These are phyloP conservation scores for Prunus yedoensis DNA, from an alignment of 331 rosid genomes.

Conservation along the genomic window DNA sequence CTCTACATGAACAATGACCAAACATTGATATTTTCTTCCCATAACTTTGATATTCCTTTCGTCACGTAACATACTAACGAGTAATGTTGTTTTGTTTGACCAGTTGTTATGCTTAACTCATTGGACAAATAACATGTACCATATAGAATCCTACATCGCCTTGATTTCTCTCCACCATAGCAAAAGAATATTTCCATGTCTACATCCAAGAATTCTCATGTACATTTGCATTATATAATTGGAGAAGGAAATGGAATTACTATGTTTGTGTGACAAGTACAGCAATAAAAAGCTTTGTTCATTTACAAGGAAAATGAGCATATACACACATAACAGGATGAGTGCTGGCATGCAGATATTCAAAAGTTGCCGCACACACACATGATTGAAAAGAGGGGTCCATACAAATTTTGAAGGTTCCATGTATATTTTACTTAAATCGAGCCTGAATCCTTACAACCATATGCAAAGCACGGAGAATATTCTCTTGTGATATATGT, in stretches of 20 bases:
- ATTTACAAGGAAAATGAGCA: neutral
- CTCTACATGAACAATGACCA: neutral
- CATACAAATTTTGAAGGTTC: neutral
- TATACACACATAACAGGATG: neutral
- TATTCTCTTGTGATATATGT: neutral
- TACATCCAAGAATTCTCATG: no score
- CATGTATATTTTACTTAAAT: neutral
- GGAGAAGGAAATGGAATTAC: neutral
- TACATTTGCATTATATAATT: neutral
- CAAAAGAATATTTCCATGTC: no score
- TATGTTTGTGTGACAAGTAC: no score
- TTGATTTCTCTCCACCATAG: no score
- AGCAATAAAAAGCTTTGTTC: neutral
- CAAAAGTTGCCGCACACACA: conserved; percentile 9
- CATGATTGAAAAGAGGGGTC: neutral
- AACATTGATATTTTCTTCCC: no score
- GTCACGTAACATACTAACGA: no score
- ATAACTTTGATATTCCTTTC: no score
- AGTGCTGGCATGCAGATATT: conserved; percentile 18
- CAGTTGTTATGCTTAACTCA: no score
- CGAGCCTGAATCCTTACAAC: neutral
- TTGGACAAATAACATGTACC: no score
- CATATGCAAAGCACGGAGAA: neutral
- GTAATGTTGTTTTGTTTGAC: no score
- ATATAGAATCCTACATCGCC: no score